Percentiles rank a stretch among this genome's conserved stretches.
Conservation (phyloP, 2,329 filamentous ascomycete species). For the Claviceps citrina region DNA sequence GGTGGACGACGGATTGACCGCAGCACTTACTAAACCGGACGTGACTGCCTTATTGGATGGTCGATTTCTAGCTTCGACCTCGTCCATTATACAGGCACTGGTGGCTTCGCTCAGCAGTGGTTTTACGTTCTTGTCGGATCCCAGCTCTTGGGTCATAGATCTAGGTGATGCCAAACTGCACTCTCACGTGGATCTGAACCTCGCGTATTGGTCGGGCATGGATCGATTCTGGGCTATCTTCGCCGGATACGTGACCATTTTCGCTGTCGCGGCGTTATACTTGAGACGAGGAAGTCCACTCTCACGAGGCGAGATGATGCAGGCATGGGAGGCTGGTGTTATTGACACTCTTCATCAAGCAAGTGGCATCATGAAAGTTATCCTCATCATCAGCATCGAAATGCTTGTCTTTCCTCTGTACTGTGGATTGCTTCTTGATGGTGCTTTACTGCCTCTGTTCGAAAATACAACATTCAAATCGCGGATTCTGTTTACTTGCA, state of each 20-base stretch:
- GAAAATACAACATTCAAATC: slow-evolving; percentile 63
- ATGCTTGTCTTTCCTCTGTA: slow-evolving; percentile 97
- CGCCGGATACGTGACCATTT: slow-evolving; percentile 67
- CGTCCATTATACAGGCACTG: slow-evolving; percentile 4
- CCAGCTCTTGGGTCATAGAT: slow-evolving; percentile 43
- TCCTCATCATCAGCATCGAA: slow-evolving; percentile 95
- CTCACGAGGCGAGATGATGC: slow-evolving; percentile 37
- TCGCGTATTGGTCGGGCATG: slow-evolving; percentile 52
- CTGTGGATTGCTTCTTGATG: slow-evolving; percentile 78
- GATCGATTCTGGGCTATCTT: slow-evolving; percentile 59
- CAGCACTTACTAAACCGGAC: slow-evolving; percentile 32
- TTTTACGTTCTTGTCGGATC: slow-evolving; percentile 24
- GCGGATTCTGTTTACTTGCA: slow-evolving; percentile 60
- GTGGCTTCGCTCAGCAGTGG: slow-evolving; percentile 10
- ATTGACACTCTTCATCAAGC: slow-evolving; percentile 82
- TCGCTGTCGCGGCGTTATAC: slow-evolving; percentile 61
- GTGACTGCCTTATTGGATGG: slow-evolving; percentile 13
- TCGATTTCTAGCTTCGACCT: slow-evolving; percentile 6
- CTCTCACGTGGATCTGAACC: slow-evolving; percentile 33
- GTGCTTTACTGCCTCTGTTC: slow-evolving; percentile 80
- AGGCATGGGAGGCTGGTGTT: slow-evolving; percentile 58
- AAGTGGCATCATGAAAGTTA: slow-evolving; percentile 93
- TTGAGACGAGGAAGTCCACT: slow-evolving; percentile 58
- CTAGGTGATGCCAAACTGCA: slow-evolving; percentile 29
- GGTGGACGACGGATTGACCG: slow-evolving; percentile 20